A percentile compares a stretch with the other conserved stretches of the same genome.
phyloP scores from a whole-genome alignment of 805 yeast species.

The Metschnikowia proteae region DNA sequence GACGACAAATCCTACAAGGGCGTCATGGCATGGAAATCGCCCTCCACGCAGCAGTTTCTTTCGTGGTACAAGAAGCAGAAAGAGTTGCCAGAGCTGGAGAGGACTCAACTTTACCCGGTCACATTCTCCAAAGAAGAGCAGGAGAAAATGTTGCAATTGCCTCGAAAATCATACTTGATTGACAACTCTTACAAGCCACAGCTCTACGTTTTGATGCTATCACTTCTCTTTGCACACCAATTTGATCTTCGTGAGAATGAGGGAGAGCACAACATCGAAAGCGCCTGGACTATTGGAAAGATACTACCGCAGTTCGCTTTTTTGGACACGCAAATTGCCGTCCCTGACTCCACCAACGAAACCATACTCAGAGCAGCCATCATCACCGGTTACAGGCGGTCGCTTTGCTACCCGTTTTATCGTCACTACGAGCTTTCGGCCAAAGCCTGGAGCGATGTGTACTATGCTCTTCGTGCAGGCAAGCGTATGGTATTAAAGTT shows the following conservation, averaged over 20 bases:
- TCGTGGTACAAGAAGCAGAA: constrained; percentile 46
- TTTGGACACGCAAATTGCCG: constrained; percentile 57
- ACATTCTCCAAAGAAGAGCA: constrained; percentile 60
- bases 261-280: constrained; percentile 72
- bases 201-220: constrained; percentile 59
- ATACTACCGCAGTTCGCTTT: constrained; percentile 72
- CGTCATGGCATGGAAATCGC: constrained; percentile 51
- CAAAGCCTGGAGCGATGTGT: constrained; percentile 74
- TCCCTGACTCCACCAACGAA: constrained; percentile 21
- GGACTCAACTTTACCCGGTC: constrained; percentile 34
- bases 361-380: constrained; percentile 50
- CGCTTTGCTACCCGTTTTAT: constrained; percentile 76
- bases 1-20: constrained; percentile 46
- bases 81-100: constrained; percentile 21
- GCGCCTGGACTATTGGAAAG: constrained; percentile 93
- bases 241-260: constrained; percentile 75
- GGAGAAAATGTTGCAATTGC: constrained; percentile 64
- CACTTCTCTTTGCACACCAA: constrained; percentile 66
- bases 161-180: constrained; percentile 57
- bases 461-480: constrained; percentile 62
- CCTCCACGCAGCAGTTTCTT: constrained; percentile 40
- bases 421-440: constrained; percentile 59
- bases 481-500: constrained; percentile 59
- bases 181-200: constrained; percentile 46
- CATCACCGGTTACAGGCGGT: constrained; percentile 63